phyloP scores from a whole-genome alignment of 441 rosid genomes.

The Euphorbia celastroides region DNA sequence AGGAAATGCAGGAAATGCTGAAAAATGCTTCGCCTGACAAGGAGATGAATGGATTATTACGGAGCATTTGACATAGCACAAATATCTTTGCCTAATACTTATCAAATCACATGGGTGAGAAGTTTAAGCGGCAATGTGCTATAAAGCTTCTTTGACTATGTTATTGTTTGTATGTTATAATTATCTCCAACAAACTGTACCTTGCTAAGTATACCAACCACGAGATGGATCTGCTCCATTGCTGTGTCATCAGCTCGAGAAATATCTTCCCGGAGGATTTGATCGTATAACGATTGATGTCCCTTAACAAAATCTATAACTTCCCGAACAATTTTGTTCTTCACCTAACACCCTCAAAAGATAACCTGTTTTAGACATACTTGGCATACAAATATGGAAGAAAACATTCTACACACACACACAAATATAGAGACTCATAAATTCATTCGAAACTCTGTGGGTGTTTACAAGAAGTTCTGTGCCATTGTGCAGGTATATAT shows the following conservation, averaged over 20 bases:
- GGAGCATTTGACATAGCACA: background rate
- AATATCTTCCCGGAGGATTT: slow-evolving; percentile 70
- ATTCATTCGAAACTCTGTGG: background rate
- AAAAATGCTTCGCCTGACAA: background rate
- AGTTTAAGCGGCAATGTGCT: background rate
- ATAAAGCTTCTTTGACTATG: no score
- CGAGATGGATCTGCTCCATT: slow-evolving; percentile 86
- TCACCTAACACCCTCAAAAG: slow-evolving; percentile 47
- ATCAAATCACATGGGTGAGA: background rate
- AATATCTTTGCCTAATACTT: slow-evolving; percentile 10
- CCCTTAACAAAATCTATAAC: slow-evolving; percentile 77
- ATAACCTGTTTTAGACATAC: slow-evolving; percentile 3
- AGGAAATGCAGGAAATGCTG: background rate
- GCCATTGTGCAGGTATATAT: background rate
- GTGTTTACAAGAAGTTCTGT: background rate
- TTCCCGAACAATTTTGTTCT: slow-evolving; percentile 86
- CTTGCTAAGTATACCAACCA: slow-evolving; percentile 91
- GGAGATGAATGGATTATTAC: background rate
- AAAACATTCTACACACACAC: no score
- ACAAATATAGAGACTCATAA: background rate
- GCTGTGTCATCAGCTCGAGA: slow-evolving; percentile 62
- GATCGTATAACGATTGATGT: slow-evolving; percentile 72
- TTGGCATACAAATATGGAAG: no score
- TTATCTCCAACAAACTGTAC: slow-evolving; percentile 32
- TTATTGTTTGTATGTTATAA: background rate